These are phyloP conservation scores for Trichoderma koningii DNA, from an alignment of 2,329 filamentous ascomycete species.

Conservation along the genomic window DNA sequence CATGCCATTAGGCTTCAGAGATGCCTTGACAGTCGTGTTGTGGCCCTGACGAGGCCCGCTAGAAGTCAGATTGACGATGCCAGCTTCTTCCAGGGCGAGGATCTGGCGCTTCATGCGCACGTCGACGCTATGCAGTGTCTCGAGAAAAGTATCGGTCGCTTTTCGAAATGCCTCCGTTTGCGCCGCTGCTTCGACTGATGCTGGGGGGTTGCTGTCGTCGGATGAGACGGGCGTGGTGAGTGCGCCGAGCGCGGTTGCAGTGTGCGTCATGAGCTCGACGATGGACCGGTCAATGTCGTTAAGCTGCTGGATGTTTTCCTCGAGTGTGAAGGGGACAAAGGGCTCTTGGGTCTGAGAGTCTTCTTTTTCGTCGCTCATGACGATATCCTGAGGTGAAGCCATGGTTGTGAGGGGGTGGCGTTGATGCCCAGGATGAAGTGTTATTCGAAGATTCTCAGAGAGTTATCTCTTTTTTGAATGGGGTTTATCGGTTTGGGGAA, in stretches of 20 bases:
- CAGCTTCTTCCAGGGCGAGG: constrained; percentile 77
- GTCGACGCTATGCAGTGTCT: constrained; percentile 71
- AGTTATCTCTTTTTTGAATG: no score
- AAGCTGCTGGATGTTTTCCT: constrained; percentile 79
- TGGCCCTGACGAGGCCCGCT: constrained; percentile 40
- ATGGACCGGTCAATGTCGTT: constrained; percentile 71
- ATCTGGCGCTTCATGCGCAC: constrained; percentile 68
- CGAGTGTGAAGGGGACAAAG: constrained; percentile 73
- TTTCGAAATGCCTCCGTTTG: constrained; percentile 60
- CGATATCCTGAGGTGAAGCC: constrained; percentile 38
- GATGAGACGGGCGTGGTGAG: constrained; percentile 43
- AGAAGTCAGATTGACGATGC: constrained; percentile 61
- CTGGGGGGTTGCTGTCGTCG: constrained; percentile 27
- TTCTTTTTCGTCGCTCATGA: constrained; percentile 37
- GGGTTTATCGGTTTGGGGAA: no score
- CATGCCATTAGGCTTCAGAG: constrained; percentile 56
- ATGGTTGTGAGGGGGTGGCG: constrained; percentile 30
- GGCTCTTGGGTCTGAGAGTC: constrained; percentile 44
- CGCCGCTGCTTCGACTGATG: constrained; percentile 47
- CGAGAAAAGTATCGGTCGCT: constrained; percentile 68
- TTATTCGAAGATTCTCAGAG: no score
- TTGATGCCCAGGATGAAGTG: no score
- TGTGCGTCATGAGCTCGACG: constrained; percentile 47
- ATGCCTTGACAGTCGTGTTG: constrained; percentile 42
- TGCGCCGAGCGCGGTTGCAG: constrained; percentile 49